A percentile compares a stretch with the other conserved stretches of the same genome.
Conservation (phyloP, 352 stramenopile genomes). For the Phytopythium helicoides region DNA sequence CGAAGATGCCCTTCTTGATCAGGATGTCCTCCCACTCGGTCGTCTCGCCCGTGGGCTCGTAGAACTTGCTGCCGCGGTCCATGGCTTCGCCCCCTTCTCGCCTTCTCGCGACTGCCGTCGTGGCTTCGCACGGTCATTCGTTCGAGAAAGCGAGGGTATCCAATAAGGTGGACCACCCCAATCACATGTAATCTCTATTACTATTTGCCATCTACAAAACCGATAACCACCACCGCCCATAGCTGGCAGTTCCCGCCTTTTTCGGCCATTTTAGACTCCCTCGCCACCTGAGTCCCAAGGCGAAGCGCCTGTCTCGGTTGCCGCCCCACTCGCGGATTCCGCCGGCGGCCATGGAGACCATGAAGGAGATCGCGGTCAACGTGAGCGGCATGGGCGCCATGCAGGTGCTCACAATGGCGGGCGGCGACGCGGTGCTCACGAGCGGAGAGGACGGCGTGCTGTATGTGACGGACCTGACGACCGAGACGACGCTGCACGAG, state of each 20-base stretch:
- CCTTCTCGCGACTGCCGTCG: background rate
- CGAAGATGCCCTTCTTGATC: conserved; percentile 86
- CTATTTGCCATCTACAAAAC: too few species aligned
- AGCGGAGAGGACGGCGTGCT: conserved; percentile 81
- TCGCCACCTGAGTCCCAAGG: too few species aligned
- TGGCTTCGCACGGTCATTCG: conserved; percentile 1
- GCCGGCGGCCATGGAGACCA: conserved; percentile 47
- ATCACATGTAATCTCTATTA: too few species aligned
- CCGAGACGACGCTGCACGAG: conserved; percentile 46
- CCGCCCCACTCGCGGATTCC: background rate
- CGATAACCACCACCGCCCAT: too few species aligned
- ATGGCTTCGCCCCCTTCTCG: conserved; percentile 22
- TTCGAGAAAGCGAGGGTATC: too few species aligned
- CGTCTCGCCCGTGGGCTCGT: conserved; percentile 86
- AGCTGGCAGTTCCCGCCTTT: too few species aligned
- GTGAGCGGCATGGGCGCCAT: conserved; percentile 67
- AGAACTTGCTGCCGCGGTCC: conserved; percentile 81
- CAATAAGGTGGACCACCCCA: too few species aligned
- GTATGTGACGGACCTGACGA: conserved; percentile 64
- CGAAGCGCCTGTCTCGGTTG: too few species aligned
- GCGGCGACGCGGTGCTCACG: conserved; percentile 65
- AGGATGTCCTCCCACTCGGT: conserved; percentile 91
- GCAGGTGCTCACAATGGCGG: conserved; percentile 38
- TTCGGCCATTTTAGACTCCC: too few species aligned
- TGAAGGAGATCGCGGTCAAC: conserved; percentile 80